Base-by-base conservation (phyloP, 2,329 filamentous ascomycete species). In the Ophiocordyceps sinensis region DNA sequence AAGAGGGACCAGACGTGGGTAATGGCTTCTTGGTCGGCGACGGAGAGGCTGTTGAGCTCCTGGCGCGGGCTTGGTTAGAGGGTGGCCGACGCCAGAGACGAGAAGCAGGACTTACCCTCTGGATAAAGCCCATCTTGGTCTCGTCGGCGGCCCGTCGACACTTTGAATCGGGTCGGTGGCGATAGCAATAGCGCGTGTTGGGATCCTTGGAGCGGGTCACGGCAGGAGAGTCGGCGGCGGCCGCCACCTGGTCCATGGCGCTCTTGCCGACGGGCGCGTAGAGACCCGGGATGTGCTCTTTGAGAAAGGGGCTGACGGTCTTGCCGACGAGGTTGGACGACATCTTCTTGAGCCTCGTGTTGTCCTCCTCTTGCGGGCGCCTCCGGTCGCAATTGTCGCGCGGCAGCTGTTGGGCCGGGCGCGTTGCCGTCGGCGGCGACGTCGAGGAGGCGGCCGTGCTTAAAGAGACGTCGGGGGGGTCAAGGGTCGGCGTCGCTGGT, bases 1-100 rank as follows among this genome's bases (percentile, higher is more conserved):
- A 98, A 98, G 38, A 96, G 71, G 0, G 89, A 94, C 91, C 91
- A 98, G 42, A 96, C 88, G 54, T 95, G 89, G 29, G 88, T 86
- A 53, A 98, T 95, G 55, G 85, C 88, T 63, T 95, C 86, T 62
- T 94, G 87, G 58, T 98, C 91, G 48, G 76, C 79, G 46, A 82
- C 75, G 5, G 87, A 82, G 29, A 95, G 73, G 37, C 75, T 79
- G 51, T 89, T 83, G 40, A 96, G 76, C 60, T 91, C 83, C 80
- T 88, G 42, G 19, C n/a, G n/a, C n/a, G 40, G 41, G 12, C 29
- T 10, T 34, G 5, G 38, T 47, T 28, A 50, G 46, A n/a, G n/a
- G n/a, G n/a, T n/a, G n/a, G n/a, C n/a, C 11, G 31, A 1, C 10
- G 29, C 3, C 26, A 39, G 14, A 17, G n/a, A 14, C 37, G 13